A percentile compares a stretch with the other conserved stretches of the same genome.
Evolutionary conservation across 2,329 filamentous ascomycete species (phyloP).

Genomic region (Penicillium sp.): DNA sequence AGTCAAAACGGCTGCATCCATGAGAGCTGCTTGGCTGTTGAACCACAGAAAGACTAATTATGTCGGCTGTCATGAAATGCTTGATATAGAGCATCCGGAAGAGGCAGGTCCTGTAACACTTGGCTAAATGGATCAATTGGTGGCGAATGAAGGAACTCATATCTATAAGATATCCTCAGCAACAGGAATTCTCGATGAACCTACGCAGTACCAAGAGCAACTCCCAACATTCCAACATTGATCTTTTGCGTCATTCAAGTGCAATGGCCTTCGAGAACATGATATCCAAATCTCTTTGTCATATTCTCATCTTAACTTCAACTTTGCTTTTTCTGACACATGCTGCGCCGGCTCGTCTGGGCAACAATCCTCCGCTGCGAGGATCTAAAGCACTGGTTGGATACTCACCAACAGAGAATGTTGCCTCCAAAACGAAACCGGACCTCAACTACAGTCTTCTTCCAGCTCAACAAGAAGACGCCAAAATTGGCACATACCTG

Average conservation of each 20-base stretch:
- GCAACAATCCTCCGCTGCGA: conserved; percentile 25
- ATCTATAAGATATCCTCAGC: too few relatives aligned
- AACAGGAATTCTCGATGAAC: too few relatives aligned
- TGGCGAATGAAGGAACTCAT: too few relatives aligned
- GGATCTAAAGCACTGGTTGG: conserved; percentile 33
- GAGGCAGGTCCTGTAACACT: too few relatives aligned
- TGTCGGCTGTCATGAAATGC: too few relatives aligned
- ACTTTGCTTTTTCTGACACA: conserved; percentile 11
- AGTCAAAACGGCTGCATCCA: too few relatives aligned
- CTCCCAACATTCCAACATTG: not conserved
- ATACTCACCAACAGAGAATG: conserved; percentile 35
- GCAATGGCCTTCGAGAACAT: not conserved
- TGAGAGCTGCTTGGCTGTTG: too few relatives aligned
- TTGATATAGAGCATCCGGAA: too few relatives aligned
- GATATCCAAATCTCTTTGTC: not conserved
- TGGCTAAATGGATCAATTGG: too few relatives aligned
- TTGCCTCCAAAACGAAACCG: conserved; percentile 34
- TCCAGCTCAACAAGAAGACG: conserved; percentile 48
- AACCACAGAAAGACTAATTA: too few relatives aligned
- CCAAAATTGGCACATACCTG: conserved; percentile 49
- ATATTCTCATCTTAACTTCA: conserved; percentile 3
- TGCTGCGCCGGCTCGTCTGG: conserved; percentile 22
- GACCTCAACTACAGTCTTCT: conserved; percentile 42
- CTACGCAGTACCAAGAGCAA: too few relatives aligned
- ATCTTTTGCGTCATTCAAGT: not conserved